Conservation (phyloP, 2,329 filamentous ascomycete species). For the Pezicula neosporulosa region DNA sequence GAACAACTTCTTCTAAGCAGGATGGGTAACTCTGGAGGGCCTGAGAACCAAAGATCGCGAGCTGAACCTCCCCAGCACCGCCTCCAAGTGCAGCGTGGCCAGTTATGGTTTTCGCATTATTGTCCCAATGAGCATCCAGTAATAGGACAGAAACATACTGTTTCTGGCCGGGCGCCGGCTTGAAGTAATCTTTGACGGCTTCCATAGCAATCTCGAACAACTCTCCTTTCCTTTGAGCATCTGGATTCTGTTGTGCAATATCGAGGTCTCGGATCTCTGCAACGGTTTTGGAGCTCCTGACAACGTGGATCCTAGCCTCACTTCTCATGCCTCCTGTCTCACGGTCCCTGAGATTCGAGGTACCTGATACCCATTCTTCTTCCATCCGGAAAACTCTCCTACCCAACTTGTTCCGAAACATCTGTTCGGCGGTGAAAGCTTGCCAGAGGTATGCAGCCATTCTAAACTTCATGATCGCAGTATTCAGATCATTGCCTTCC, state of each 20-base stretch:
- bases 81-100: conserved; percentile 87
- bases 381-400: conserved; percentile 86
- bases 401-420: conserved; percentile 85
- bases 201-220: conserved; percentile 75
- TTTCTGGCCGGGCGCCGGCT: conserved; percentile 70
- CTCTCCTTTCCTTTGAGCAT: conserved; percentile 66
- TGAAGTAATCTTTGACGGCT: conserved; percentile 76
- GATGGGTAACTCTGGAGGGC: conserved; percentile 87
- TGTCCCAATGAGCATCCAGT: conserved; percentile 88
- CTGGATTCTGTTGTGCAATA: conserved; percentile 71
- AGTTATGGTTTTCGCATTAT: conserved; percentile 61
- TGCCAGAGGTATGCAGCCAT: conserved; percentile 98
- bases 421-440: conserved; percentile 93
- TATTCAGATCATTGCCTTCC: conserved; percentile 79
- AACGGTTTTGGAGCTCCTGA: conserved; percentile 79
- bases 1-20: conserved; percentile 83
- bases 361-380: conserved; percentile 89
- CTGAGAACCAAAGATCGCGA: conserved; percentile 92
- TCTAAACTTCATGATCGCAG: conserved; percentile 83
- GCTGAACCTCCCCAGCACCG: conserved; percentile 65
- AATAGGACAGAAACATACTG: conserved; percentile 85
- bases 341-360: conserved; percentile 71
- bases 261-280: conserved; percentile 78
- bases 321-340: conserved; percentile 74
- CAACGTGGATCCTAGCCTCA: conserved; percentile 84